Evolutionary conservation across 371 early-diverging fungal genomes (phyloP), one percentile per base, ranked within the genome.

Genomic region (Lichtheimia ornata): DNA sequence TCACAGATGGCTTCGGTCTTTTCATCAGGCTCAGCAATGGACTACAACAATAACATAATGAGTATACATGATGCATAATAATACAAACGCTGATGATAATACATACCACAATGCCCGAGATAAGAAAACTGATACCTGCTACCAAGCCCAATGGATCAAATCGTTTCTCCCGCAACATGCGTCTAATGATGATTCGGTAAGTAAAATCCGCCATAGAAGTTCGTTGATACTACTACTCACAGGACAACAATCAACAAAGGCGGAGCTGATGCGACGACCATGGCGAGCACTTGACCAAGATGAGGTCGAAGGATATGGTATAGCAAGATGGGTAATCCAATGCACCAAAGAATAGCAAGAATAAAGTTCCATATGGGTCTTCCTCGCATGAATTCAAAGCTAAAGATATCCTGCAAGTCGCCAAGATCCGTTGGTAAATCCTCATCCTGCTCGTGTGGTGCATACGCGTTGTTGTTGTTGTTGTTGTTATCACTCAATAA

Each of bases 1-100:
- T 75, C 76, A 56, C 72, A 73, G 35, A 77, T 72, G 6, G 74
- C 62, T 25, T 61, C 68, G 2, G 63, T 63, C 14, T 56, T 53
- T 30, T 67, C 70, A 43, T 64, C 58, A 2, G 79, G 76, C 50
- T 79, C 64, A 5, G 75, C 71, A 53, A 79, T 79, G 4, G 76
- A 75, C 79, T 79, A n/a, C n/a, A n/a, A n/a, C n/a, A n/a, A n/a
- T n/a, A n/a, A 52, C 53, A 50, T 14, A 51, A 35, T 44, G 7
- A 44, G 27, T 53, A 43, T 28, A 1, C 28, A 28, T 28, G 28
- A 27, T 2, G 5, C 5, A 2, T 7, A 28, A 4, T n/a, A 28
- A 28, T 7, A 27, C 22, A 47, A 14, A n/a, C n/a, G n/a, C 15
- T 12, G 15, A 5, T 6, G 14, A n/a, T 4, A 5, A 54, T 44